Base-by-base conservation (phyloP, 2,329 filamentous ascomycete species). In the Calonectria pseudoturangicola region DNA sequence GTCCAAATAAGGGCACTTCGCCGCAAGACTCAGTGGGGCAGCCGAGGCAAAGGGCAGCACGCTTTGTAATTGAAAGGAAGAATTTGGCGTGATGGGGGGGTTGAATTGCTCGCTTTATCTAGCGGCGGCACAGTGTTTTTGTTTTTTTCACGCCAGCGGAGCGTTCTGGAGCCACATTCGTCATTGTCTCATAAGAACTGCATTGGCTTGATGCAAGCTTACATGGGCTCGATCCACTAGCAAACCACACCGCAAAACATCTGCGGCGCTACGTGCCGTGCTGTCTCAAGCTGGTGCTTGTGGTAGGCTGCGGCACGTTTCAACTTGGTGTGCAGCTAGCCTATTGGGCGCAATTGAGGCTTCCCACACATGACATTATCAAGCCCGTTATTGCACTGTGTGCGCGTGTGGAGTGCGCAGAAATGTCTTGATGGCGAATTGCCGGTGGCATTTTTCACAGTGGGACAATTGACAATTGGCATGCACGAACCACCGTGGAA, bases 1-100 rank as follows among this genome's bases (percentile, higher is more conserved):
- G 33, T 33, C 54, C 54, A 16, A 41, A 60, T 43, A 5, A 12
- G 54, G 54, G 21, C 6, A 39, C 25, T 41, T 41, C n/a, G 54
- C 54, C 54, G 54, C 54, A 60, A 41, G 33, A 36, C 15, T 21
- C 33, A 41, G 54, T 60, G 54, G 54, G 54, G 33, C 54, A 41
- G 33, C 54, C 54, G 54, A 60, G 54, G 54, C 54, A 60, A 27
- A 27, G 16, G 48, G 25, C n/a, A 41, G 39, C 21, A 16, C n/a
- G 54, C 54, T 60, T 60, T 27, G 54, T 39, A 60, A 60, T 60
- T 41, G 25, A 60, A 28, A 39, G 3, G 9, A 60, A 28, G 21
- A 3, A 4, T 4, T 15, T 41, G 33, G 21, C 16, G 33, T 8
- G 39, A 39, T 13, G 27, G 39, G 54, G 33, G 33, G 39, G 54